Base-by-base conservation (phyloP, 805 yeast genomes). In the Vanderwaltozyma yarrowii region DNA sequence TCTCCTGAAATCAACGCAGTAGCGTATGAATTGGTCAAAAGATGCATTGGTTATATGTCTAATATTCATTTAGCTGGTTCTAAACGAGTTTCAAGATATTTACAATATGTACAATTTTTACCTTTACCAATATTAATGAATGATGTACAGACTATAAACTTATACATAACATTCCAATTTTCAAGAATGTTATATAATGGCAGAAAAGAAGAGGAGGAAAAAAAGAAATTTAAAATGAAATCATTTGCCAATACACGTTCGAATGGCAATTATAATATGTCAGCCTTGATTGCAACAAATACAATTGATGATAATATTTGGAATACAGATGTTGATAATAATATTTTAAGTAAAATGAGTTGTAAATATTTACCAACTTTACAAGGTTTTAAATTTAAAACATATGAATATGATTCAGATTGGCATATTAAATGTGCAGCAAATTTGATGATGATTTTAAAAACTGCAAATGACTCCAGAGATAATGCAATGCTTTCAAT, bases 351-450 rank as follows among this genome's bases (percentile, higher is more conserved):
- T 7, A 37, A 33, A 24, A n/a, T 29, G 14, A 32, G 23, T 13
- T 20, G 23, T n/a, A 16, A 14, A 2, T 9, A 30, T 11, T 7
- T 23, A 19, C 38, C 34, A 11, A 24, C 32, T 10, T 24, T 30
- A 14, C 16, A 27, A 13, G 44, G 38, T 17, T 40, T 46, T 12
- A 54, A 48, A 15, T 47, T 60, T 26, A 66, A 52, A 45, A 52
- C 41, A 59, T 64, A 37, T 53, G 53, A 53, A 19, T 88, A 88
- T 56, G 79, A 83, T 0, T 70, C 72, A 43, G 87, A 84, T 51
- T 89, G 96, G 95, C 87, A 80, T 45, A 63, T 88, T 25, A 65
- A 70, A 37, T 69, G 85, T 0, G 85, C 87, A 0, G 76, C 82
- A 1, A 64, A 72, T 20, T 62, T 79, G 1, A 59, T 82, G 47